Percentiles rank a stretch among this genome's conserved stretches.
These are phyloP conservation scores for Chlorella sp. DNA, from an alignment of 139 green algal genomes.

Conservation along the genomic window DNA sequence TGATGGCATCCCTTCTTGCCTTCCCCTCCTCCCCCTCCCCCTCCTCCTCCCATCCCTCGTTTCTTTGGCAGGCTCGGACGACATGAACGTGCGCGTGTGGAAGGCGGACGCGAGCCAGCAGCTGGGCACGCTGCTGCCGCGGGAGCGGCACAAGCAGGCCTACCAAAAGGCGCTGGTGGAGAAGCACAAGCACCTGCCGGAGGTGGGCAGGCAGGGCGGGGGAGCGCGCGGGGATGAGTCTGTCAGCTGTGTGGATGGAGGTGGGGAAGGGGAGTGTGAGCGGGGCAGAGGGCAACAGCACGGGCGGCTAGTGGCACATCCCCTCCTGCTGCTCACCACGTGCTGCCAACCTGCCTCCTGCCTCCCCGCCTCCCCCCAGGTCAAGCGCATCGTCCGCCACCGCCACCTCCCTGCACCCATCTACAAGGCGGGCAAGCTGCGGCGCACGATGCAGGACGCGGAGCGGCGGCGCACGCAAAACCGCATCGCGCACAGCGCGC, in stretches of 20 bases:
- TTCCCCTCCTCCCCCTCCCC: background rate
- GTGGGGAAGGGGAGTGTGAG: too few species aligned
- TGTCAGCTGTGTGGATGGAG: too few species aligned
- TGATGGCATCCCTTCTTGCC: background rate
- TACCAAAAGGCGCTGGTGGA: slow-evolving; percentile 90
- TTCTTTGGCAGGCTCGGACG: slow-evolving; percentile 53
- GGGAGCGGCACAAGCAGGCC: slow-evolving; percentile 82
- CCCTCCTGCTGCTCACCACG: too few species aligned
- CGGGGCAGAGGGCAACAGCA: too few species aligned
- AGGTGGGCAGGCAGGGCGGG: too few species aligned
- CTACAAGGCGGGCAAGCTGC: slow-evolving; percentile 81
- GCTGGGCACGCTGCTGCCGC: slow-evolving; percentile 83
- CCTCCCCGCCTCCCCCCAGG: too few species aligned
- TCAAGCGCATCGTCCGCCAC: slow-evolving; percentile 87
- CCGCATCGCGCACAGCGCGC: slow-evolving; percentile 77
- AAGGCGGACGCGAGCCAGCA: slow-evolving; percentile 87
- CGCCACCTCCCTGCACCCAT: slow-evolving; percentile 87
- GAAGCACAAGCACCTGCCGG: slow-evolving; percentile 94
- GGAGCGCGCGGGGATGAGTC: too few species aligned
- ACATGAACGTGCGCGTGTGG: slow-evolving; percentile 73
- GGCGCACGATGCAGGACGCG: slow-evolving; percentile 68
- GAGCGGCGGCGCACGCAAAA: slow-evolving; percentile 77
- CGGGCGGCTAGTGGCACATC: too few species aligned
- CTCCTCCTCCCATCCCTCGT: background rate
- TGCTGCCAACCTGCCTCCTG: too few species aligned